Conservation (phyloP, 2,329 filamentous ascomycete species). For the Oidium heveae region DNA sequence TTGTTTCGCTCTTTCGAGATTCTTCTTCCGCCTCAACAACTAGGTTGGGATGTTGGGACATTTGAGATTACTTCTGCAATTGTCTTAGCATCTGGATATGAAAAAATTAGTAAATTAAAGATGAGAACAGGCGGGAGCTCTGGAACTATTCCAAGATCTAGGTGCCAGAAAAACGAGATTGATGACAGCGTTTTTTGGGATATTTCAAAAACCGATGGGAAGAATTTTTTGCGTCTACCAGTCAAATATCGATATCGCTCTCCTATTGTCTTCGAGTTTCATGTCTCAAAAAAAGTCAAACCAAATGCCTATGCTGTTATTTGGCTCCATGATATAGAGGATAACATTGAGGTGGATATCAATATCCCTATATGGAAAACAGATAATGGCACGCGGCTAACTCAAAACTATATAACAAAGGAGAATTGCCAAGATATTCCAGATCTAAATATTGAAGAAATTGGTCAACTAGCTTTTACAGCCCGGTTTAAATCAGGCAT, state of each 20-base stretch:
- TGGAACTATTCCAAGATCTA: constrained; percentile 37
- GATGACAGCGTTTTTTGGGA: constrained; percentile 36
- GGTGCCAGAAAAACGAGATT: constrained; percentile 32
- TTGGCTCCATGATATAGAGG: constrained; percentile 67
- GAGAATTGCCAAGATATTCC: constrained; percentile 44
- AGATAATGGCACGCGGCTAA: constrained; percentile 45
- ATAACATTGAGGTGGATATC: constrained; percentile 52
- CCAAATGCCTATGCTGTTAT: constrained; percentile 53
- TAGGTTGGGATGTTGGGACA: constrained; percentile 88
- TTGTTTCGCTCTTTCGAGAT: constrained; percentile 80
- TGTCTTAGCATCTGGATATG: constrained; percentile 39
- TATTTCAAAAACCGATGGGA: constrained; percentile 22
- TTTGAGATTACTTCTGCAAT: constrained; percentile 61
- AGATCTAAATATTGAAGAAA: constrained; percentile 50
- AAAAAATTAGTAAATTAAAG: constrained; percentile 41
- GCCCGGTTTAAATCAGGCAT: constrained; percentile 75
- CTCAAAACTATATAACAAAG: constrained; percentile 79
- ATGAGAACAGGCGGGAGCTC: constrained; percentile 69
- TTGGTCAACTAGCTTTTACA: constrained; percentile 59
- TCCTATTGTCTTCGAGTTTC: constrained; percentile 72
- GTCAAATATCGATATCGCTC: constrained; percentile 80
- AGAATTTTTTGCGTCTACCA: constrained; percentile 41
- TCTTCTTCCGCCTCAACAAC: constrained; percentile 54
- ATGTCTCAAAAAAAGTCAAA: constrained; percentile 39
- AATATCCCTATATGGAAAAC: constrained; percentile 85